Evolutionary conservation across 2,329 filamentous ascomycete genomes (phyloP).

Genomic region (Scytalidium lignicola): DNA sequence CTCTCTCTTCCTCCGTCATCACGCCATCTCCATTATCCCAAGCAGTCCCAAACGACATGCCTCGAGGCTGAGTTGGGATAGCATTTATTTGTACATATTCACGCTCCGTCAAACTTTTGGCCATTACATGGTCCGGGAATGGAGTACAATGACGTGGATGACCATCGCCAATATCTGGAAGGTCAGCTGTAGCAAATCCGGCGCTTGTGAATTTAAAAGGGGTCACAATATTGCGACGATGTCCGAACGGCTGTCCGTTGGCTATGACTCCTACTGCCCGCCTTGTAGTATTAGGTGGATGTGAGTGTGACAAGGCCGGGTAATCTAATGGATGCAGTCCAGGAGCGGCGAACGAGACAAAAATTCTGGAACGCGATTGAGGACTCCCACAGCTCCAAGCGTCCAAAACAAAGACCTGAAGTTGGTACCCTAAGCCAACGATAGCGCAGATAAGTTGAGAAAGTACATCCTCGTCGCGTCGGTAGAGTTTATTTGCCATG

Average conservation of each 20-base stretch:
- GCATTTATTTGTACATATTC: conserved; percentile 37
- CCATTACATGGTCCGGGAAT: conserved; percentile 61
- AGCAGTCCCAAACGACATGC: conserved; percentile 45
- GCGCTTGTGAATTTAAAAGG: conserved; percentile 57
- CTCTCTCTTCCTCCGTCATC: conserved; percentile 35
- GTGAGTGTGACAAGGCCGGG: conserved; percentile 59
- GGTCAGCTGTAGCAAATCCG: conserved; percentile 47
- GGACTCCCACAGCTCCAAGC: conserved; percentile 63
- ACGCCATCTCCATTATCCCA: conserved; percentile 34
- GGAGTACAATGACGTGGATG: conserved; percentile 56
- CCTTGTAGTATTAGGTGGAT: conserved; percentile 35
- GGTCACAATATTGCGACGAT: conserved; percentile 43
- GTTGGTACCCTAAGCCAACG: conserved; percentile 73
- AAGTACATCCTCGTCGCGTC: conserved; percentile 58
- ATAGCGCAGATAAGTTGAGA: conserved; percentile 68
- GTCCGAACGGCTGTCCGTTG: conserved; percentile 56
- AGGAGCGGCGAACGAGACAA: conserved; percentile 67
- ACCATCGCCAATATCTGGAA: conserved; percentile 59
- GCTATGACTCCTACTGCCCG: conserved; percentile 50
- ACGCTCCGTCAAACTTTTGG: conserved; percentile 29
- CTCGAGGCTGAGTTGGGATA: conserved; percentile 56
- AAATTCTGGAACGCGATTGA: conserved; percentile 62
- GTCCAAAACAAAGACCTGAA: conserved; percentile 62
- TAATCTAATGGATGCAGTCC: conserved; percentile 50
- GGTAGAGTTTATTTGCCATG: conserved; percentile 46